phyloP scores from a whole-genome alignment of 192 early-diverging fungal species.

The Spizellomyces punctatus region DNA sequence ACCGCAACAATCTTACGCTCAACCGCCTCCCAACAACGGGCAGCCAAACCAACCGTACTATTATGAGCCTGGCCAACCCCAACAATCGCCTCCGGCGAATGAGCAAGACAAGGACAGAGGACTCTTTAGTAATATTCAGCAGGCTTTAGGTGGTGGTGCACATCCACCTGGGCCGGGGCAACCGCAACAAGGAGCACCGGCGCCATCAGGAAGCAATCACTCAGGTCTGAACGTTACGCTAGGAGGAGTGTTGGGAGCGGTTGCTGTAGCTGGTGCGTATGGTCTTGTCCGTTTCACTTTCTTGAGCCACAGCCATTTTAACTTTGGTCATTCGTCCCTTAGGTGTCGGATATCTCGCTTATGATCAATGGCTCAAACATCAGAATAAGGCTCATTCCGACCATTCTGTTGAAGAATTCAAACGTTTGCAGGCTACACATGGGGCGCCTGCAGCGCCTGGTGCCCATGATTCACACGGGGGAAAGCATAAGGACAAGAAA shows the following conservation, averaged over 20 bases:
- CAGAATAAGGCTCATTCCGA: slow-evolving; percentile 36
- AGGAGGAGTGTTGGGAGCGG: slow-evolving; percentile 28
- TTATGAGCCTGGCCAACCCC: neutral
- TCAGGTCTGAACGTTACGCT: slow-evolving; percentile 1
- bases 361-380: slow-evolving; percentile 41
- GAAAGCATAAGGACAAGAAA: slow-evolving; percentile 14
- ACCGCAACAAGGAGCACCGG: neutral
- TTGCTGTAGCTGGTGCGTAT: slow-evolving; percentile 31
- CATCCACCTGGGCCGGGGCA: neutral
- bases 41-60: neutral
- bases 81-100: neutral
- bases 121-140: slow-evolving; percentile 1
- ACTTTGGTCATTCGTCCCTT: neutral
- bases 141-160: neutral
- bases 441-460: neutral
- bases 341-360: slow-evolving; percentile 29
- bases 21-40: neutral
- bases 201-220: neutral
- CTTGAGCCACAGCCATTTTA: neutral
- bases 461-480: slow-evolving; percentile 6
- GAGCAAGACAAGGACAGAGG: neutral
- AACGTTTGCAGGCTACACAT: slow-evolving; percentile 1
- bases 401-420: slow-evolving; percentile 30
- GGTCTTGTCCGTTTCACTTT: neutral
- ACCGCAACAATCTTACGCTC: too few relatives aligned